Percentiles rank a stretch among this genome's conserved stretches.
Conservation (phyloP, 371 early-diverging fungal species). For the Mucor mucedo region DNA sequence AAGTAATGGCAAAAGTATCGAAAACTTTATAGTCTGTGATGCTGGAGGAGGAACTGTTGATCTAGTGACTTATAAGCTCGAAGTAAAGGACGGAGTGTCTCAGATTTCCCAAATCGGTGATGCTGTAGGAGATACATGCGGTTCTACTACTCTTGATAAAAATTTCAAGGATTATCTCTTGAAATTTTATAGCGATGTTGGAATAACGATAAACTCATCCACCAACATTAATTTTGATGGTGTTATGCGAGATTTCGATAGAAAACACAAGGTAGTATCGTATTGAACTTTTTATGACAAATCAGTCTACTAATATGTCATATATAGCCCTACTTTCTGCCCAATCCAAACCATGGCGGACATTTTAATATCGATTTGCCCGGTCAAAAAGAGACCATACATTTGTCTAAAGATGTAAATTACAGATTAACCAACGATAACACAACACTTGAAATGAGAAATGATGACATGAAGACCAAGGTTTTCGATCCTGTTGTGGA, state of each 20-base stretch:
- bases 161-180: slow-evolving; percentile 27
- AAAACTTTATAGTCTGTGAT: too few relatives aligned
- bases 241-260: neutral
- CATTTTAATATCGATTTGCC: neutral
- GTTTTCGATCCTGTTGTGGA: slow-evolving; percentile 1
- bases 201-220: neutral
- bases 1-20: too few relatives aligned
- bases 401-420: neutral
- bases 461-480: neutral
- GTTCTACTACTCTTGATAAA: slow-evolving; percentile 52
- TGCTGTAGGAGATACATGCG: slow-evolving; percentile 54
- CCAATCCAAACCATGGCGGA: neutral
- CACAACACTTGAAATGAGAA: neutral
- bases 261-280: neutral
- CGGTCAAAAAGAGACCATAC: neutral
- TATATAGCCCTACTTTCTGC: neutral
- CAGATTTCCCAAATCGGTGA: slow-evolving; percentile 29
- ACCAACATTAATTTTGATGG: neutral
- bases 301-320: neutral
- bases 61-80: too few relatives aligned
- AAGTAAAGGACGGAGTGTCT: too few relatives aligned
- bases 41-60: too few relatives aligned
- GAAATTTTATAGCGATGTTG: neutral
- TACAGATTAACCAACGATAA: neutral
- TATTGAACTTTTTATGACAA: neutral